Base-by-base conservation (phyloP, 176 grass and related monocot genomes). In the Thinopyrum elongatum region DNA sequence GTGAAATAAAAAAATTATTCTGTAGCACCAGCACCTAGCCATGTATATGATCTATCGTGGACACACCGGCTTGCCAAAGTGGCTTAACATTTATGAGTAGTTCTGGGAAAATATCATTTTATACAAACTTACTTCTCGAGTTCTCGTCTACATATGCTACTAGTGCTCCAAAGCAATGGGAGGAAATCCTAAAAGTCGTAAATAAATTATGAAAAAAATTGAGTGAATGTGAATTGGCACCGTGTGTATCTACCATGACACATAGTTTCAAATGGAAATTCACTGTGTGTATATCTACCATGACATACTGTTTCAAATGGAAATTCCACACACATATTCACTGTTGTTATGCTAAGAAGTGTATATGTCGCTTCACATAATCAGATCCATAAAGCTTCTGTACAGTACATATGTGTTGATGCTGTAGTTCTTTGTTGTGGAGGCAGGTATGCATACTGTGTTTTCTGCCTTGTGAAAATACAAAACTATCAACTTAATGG, bases 61-160 rank as follows among this genome's bases (percentile, higher is more conserved):
- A 83, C 26, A 74, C 19, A 49, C 57, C 27, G 38, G 14, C 11
- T 76, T 70, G 36, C 27, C 30, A 47, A 33, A 13, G 35, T 59
- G 33, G 53, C 70, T 74, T 89, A 14, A 26, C 44, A 80, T 26
- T 65, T 80, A 80, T 31, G 60, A 89, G 31, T 85, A 36, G 34
- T 68, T 30, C 29, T 34, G 10, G 10, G 69, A 78, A 80, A 77
- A 74, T 41, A 76, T 30, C 66, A 59, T 21, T 11, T 69, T 58
- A 64, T 64, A 33, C 31, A n/a, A 53, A 41, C 7, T 53, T 66
- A 5, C 29, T 78, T 85, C 53, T n/a, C 3, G 8, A 3, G 22
- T 78, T 85, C 53, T 39, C 10, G 3, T 68, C 15, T 41, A 55
- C 27, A 58, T 78, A 28, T 38, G 47, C 23, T 22, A n/a, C 35